Evolutionary conservation across 192 early-diverging fungal genomes (phyloP), one percentile per base, ranked within the genome.

Genomic region (Coemansia sp.): DNA sequence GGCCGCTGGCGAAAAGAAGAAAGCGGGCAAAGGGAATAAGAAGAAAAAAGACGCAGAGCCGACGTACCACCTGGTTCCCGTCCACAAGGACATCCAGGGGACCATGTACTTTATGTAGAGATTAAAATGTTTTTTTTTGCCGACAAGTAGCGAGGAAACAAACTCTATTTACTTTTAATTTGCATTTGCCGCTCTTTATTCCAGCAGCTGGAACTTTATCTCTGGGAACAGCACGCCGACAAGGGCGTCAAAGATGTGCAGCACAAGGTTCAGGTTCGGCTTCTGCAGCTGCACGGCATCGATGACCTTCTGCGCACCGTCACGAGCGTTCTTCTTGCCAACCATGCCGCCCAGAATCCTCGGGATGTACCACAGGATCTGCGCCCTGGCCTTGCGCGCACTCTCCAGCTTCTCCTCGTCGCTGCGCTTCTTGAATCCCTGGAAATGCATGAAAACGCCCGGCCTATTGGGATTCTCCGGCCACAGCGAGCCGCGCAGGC

Each of bases 231-330:
- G 27, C 1, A 80, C 79, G 5, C 47, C 67, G 13, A 92, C 57
- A 36, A 92, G 52, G 52, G 90, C 91, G 68, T 97, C 95, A 13
- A 95, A 71, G 1, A 90, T 51, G 6, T 67, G 80, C 63, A 94
- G 90, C 6, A 85, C 78, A n/a, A 97, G 75, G 30, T 89, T 88
- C 47, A 90, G 87, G 57, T 95, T 95, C 5, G 93, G 69, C n/a
- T 82, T 22, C 6, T 81, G 78, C 35, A 89, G 85, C 74, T 97
- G 95, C 55, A 94, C 82, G 1, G 89, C 74, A 27, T 80, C 84
- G 59, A 88, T 84, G 5, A 92, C 68, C 16, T 88, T 71, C 16
- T 78, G 35, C 0, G 94, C 92, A 14, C 95, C 95, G 36, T 83
- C 70, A 4, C 83, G 69, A 0, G 93, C 89, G 61, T 97, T 97